Conservation (phyloP, 805 yeast species). For the Candida insectalens region DNA sequence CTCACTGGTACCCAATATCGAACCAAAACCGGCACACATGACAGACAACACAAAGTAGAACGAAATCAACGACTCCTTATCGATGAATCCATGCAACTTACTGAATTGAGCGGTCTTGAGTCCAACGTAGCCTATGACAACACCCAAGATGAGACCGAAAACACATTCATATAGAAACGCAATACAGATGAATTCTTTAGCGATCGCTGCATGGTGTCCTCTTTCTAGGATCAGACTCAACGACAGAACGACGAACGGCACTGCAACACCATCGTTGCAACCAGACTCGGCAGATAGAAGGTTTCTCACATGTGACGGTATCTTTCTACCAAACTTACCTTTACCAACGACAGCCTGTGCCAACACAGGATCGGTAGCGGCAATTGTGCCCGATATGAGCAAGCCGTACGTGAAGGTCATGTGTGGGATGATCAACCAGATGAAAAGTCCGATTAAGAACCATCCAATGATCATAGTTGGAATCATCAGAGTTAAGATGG, state of each 20-base stretch:
- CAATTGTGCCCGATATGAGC: constrained; percentile 57
- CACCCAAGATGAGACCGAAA: constrained; percentile 44
- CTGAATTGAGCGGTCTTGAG: constrained; percentile 41
- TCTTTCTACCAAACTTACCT: constrained; percentile 56
- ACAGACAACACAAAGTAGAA: constrained; percentile 41
- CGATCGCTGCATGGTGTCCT: constrained; percentile 37
- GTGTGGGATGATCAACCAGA: constrained; percentile 51
- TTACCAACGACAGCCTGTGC: constrained; percentile 64
- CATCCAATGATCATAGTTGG: constrained; percentile 67
- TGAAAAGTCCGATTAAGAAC: constrained; percentile 50
- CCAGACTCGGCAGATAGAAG: constrained; percentile 64
- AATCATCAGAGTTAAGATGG: constrained; percentile 43
- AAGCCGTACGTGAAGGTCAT: constrained; percentile 44
- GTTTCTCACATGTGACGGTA: constrained; percentile 47
- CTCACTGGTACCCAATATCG: constrained; percentile 65
- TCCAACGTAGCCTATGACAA: constrained; percentile 37
- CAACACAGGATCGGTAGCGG: constrained; percentile 69
- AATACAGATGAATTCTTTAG: constrained; percentile 49
- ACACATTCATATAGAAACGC: constrained; percentile 53
- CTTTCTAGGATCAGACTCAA: constrained; percentile 41
- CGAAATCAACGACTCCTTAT: constrained; percentile 45
- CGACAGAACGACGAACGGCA: constrained; percentile 57
- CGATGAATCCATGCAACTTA: constrained; percentile 39
- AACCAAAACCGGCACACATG: constrained; percentile 48
- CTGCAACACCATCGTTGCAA: constrained; percentile 63